A percentile compares a stretch with the other conserved stretches of the same genome.
phyloP scores from a whole-genome alignment of 768 basidiomycete genomes.

The Boletus patriciae region DNA sequence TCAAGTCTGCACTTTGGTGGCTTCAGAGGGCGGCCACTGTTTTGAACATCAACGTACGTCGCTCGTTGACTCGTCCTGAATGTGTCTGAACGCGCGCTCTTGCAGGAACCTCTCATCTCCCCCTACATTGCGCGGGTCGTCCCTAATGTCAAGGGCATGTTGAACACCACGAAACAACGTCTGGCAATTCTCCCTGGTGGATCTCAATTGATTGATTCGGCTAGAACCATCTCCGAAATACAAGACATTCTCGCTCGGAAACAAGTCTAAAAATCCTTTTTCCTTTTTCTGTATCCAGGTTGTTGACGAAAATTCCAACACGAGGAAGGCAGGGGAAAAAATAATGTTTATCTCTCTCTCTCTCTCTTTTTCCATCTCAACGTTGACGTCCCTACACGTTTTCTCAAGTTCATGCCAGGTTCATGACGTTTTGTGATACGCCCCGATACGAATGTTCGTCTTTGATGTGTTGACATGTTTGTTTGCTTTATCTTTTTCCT shows the following conservation, averaged over 20 bases:
- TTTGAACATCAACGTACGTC: slow-evolving; percentile 68
- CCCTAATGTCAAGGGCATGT: slow-evolving; percentile 72
- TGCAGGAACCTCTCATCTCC: slow-evolving; percentile 74
- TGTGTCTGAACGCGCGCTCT: neutral
- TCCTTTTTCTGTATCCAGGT: neutral
- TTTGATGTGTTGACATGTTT: slow-evolving; percentile 6
- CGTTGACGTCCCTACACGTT: neutral
- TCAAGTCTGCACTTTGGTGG: slow-evolving; percentile 87
- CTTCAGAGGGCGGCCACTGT: slow-evolving; percentile 70
- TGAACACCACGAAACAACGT: slow-evolving; percentile 79
- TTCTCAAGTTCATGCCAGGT: slow-evolving; percentile 23
- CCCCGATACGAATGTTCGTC: slow-evolving; percentile 10
- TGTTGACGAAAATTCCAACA: slow-evolving; percentile 3
- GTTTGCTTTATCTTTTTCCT: slow-evolving; percentile 9
- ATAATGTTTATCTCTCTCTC: neutral
- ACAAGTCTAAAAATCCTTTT: slow-evolving; percentile 18
- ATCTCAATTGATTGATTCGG: slow-evolving; percentile 63
- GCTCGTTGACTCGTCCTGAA: neutral
- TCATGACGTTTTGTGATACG: slow-evolving; percentile 22
- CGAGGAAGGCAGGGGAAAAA: neutral
- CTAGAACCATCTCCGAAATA: slow-evolving; percentile 69
- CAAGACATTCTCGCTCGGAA: slow-evolving; percentile 66
- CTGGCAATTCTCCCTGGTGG: slow-evolving; percentile 75
- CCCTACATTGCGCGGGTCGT: slow-evolving; percentile 81
- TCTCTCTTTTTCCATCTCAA: slow-evolving; percentile 4